Evolutionary conservation across 164 flowering plant species (phyloP), one percentile per base, ranked within the genome.

Genomic region (Cinnamomum micranthum): DNA sequence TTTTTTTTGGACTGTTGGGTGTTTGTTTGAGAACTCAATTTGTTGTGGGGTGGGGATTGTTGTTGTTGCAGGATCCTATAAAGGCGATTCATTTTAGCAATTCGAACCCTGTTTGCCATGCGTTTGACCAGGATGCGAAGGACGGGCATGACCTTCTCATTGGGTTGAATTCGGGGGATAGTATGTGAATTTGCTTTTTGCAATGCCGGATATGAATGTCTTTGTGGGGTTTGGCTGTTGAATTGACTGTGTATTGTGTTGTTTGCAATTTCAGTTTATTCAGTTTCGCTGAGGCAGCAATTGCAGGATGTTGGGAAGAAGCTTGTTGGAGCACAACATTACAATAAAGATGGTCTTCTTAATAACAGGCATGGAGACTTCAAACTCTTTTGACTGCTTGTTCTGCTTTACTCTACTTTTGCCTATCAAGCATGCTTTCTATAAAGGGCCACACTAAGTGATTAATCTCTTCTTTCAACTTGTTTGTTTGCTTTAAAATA

Each of bases 111-210:
- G 80, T 88, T 47, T 95, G 97, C 78, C 99, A 95, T 76, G 97
- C 99, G 28, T 95, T 90, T 85, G 97, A 94, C 76, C 88, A 84
- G n/a, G 99, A 95, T 73, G 89, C 95, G 0, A 93, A 90, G 85
- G 99, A 93, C 75, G 97, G 99, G 67, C 99, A 95, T 80, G 99
- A 95, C 82, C 87, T 95, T 81, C 86, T 95, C 69, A 86, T 95
- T 84, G 99, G 98, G 55, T 84, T 95, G 84, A 81, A 71, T 73
- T 89, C 97, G 52, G 99, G 99, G 71, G 99, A 95, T 90, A 98
- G 99, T 67, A 67, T 17, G 17, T 93, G 87, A 82, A 1, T 65
- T 9, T 17, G 52, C 64, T 77, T 51, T 64, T 41, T 41, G 47
- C 9, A 11, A 64, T 64, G 67, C 33, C 3, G 17, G 15, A 25